Percentiles rank a stretch among this genome's conserved stretches.
phyloP scores from a whole-genome alignment of 1,139 yeast species.

The Nakaseomyces kungkrabaensis region DNA sequence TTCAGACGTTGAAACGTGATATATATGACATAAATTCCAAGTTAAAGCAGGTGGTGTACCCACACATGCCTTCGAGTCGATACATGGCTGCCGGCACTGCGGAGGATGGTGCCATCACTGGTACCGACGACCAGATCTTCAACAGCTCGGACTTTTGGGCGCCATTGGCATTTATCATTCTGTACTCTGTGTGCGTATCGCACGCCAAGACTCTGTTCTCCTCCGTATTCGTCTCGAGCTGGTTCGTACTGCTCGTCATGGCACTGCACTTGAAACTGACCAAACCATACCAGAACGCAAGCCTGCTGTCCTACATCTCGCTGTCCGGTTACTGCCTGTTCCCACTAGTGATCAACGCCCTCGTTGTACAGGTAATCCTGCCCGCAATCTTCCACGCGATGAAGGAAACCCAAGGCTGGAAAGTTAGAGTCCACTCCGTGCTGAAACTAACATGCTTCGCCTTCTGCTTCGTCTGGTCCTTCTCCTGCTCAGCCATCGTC shows the following conservation, averaged over 20 bases:
- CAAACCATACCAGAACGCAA: conserved; percentile 16
- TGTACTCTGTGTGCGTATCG: conserved; percentile 23
- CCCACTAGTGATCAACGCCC: conserved; percentile 24
- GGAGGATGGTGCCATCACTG: neutral
- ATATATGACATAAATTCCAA: conserved; percentile 26
- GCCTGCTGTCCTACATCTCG: conserved; percentile 23
- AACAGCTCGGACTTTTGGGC: conserved; percentile 28
- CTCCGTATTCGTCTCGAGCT: conserved; percentile 24
- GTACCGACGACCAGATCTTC: conserved; percentile 9
- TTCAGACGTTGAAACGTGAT: conserved; percentile 25
- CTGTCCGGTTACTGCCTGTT: conserved; percentile 27
- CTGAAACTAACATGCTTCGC: conserved; percentile 14
- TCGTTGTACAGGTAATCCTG: conserved; percentile 17
- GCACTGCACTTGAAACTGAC: conserved; percentile 24
- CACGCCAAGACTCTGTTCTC: conserved; percentile 24
- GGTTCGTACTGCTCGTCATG: conserved; percentile 23
- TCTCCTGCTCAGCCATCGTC: conserved; percentile 19
- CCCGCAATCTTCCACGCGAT: conserved; percentile 17
- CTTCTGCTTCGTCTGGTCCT: conserved; percentile 22
- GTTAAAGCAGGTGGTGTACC: conserved; percentile 27
- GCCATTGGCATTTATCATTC: conserved; percentile 24
- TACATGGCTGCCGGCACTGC: conserved; percentile 3
- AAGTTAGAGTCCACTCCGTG: conserved; percentile 14
- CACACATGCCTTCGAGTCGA: conserved; percentile 20
- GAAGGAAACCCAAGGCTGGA: conserved; percentile 11